A percentile compares a stretch with the other conserved stretches of the same genome.
These are phyloP conservation scores for Gynandropsis gynandra DNA, from an alignment of 345 rosid species.

Conservation along the genomic window DNA sequence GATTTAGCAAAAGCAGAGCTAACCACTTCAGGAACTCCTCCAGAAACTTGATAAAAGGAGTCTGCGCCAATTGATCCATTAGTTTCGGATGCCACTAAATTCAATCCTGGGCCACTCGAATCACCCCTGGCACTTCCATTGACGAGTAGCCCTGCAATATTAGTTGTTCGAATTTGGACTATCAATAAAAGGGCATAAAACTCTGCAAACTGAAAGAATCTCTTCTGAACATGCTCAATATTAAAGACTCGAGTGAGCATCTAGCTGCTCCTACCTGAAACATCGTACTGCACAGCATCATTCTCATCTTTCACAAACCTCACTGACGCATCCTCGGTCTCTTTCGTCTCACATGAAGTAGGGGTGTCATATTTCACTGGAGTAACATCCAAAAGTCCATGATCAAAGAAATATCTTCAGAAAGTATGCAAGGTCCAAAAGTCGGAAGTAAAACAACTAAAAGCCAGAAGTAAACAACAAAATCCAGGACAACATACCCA, in stretches of 20 bases:
- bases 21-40: constrained; percentile 21
- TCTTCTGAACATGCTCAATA: constrained; percentile 1
- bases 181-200: constrained; percentile 4
- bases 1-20: constrained; percentile 19
- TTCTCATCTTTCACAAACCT: constrained; percentile 13
- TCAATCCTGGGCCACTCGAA: constrained; percentile 17
- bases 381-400: constrained; percentile 10
- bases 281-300: constrained; percentile 8
- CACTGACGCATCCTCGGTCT: constrained; percentile 7
- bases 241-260: neutral
- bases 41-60: constrained; percentile 16
- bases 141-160: constrained; percentile 19
- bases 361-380: constrained; percentile 1
- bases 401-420: constrained; percentile 8
- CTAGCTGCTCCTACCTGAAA: constrained; percentile 18
- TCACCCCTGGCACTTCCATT: constrained; percentile 6
- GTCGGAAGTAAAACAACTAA: constrained; percentile 13
- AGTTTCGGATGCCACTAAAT: constrained; percentile 14
- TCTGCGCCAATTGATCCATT: constrained; percentile 10
- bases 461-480: constrained; percentile 3
- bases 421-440: neutral
- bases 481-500: constrained; percentile 29
- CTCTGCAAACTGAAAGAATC: neutral
- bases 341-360: constrained; percentile 34
- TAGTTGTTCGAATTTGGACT: constrained; percentile 2